Percentiles rank a stretch among this genome's conserved stretches.
Conservation (phyloP, 2,329 filamentous ascomycete species). For the Chaetomiaceae sp. region DNA sequence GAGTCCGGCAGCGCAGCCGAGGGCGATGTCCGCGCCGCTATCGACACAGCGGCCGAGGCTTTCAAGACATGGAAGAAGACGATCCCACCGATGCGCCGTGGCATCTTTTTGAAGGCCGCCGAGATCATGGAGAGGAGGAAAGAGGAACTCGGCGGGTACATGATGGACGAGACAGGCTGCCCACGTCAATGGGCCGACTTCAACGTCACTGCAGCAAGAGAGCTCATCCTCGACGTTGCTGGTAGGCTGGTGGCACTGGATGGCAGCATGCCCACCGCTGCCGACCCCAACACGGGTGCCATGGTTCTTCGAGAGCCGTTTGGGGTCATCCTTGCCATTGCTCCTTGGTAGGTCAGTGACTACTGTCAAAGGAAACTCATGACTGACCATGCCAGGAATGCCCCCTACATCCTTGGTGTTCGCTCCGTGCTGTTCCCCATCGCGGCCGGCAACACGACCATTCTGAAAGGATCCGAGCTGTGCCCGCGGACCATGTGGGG, state of each 20-base stretch:
- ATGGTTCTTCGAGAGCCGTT: constrained; percentile 71
- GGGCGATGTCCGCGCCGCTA: constrained; percentile 30
- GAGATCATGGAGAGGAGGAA: constrained; percentile 57
- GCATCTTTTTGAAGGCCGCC: constrained; percentile 66
- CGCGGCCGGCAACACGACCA: constrained; percentile 71
- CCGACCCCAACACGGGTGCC: constrained; percentile 49
- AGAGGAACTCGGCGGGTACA: constrained; percentile 57
- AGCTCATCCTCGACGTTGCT: constrained; percentile 41
- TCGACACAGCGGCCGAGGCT: constrained; percentile 55
- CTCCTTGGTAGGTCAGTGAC: constrained; percentile 61
- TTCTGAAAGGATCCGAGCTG: constrained; percentile 68
- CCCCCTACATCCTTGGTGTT: constrained; percentile 51
- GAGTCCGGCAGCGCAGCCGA: constrained; percentile 27
- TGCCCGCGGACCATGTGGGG: constrained; percentile 61
- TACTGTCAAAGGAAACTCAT: too few species aligned
- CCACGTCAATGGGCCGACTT: constrained; percentile 39
- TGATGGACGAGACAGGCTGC: constrained; percentile 48
- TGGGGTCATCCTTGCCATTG: constrained; percentile 74
- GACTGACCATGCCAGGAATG: constrained; percentile 44
- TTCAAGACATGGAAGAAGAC: constrained; percentile 65
- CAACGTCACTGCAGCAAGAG: constrained; percentile 36
- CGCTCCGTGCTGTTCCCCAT: constrained; percentile 59
- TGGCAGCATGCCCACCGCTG: constrained; percentile 34
- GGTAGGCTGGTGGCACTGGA: constrained; percentile 36
- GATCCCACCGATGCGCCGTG: constrained; percentile 56